Evolutionary conservation across 306 rosid genomes (phyloP).

Genomic region (Aeschynomene evenia): DNA sequence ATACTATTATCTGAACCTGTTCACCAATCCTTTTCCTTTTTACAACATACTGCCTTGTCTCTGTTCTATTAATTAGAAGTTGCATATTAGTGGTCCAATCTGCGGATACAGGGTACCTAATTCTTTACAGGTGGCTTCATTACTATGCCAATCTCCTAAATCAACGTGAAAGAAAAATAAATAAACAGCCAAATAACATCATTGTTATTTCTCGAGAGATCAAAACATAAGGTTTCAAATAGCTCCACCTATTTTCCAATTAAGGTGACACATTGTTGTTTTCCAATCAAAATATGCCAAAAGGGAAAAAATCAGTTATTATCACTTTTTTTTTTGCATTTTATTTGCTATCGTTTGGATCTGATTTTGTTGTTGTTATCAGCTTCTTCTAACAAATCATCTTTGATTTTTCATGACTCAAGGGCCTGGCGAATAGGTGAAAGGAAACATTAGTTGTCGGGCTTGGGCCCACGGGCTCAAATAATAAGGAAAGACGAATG

Average conservation of each 20-base stretch:
- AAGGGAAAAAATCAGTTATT: background rate
- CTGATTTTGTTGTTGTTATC: background rate
- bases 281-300: background rate
- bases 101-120: background rate
- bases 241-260: conserved; percentile 16
- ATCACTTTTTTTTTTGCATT: background rate
- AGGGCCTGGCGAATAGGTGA: background rate
- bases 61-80: no score
- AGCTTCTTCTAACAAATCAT: no score
- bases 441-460: background rate
- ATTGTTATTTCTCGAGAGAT: background rate
- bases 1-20: no score
- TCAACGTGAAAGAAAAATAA: background rate
- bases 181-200: background rate
- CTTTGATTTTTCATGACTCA: background rate
- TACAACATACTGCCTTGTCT: no score
- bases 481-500: background rate
- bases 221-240: background rate
- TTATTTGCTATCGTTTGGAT: background rate
- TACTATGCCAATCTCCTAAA: background rate
- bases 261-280: background rate
- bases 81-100: background rate
- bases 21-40: no score
- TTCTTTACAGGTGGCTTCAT: background rate
- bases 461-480: background rate